A percentile compares a stretch with the other conserved stretches of the same genome.
Evolutionary conservation across 208 protist genomes (phyloP).

Genomic region (Trypanosomatidae sp.): DNA sequence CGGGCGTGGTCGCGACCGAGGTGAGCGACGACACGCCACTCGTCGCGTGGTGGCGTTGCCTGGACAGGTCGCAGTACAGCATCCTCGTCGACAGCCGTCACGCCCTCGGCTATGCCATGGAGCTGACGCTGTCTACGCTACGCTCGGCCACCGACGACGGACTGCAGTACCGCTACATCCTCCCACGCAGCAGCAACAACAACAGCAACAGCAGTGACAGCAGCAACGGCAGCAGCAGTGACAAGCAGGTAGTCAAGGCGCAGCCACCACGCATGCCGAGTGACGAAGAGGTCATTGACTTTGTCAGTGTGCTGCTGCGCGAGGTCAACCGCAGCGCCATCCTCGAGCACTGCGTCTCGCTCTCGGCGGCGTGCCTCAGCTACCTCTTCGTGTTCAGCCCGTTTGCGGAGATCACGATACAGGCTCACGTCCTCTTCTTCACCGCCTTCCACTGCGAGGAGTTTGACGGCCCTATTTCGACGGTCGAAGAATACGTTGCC

Average conservation of each 20-base stretch:
- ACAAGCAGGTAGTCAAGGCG: not conserved
- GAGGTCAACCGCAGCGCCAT: slow-evolving; percentile 73
- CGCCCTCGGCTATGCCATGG: slow-evolving; percentile 48
- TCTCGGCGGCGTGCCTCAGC: slow-evolving; percentile 72
- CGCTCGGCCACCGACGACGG: slow-evolving; percentile 48
- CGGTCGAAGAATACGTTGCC: slow-evolving; percentile 75
- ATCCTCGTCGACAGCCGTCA: slow-evolving; percentile 62
- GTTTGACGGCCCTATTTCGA: slow-evolving; percentile 61
- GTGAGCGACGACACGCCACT: slow-evolving; percentile 44
- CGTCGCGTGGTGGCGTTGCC: slow-evolving; percentile 73
- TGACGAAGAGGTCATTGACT: slow-evolving; percentile 51
- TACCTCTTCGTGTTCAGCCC: slow-evolving; percentile 72
- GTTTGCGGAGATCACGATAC: slow-evolving; percentile 37
- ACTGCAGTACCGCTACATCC: slow-evolving; percentile 54
- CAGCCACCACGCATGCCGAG: slow-evolving; percentile 16
- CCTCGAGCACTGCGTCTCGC: slow-evolving; percentile 52
- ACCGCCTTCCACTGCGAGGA: slow-evolving; percentile 68
- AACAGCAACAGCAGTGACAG: not conserved
- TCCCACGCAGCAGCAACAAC: slow-evolving; percentile 1
- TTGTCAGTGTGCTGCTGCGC: slow-evolving; percentile 56
- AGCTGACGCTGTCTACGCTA: slow-evolving; percentile 59
- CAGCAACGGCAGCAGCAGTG: not conserved
- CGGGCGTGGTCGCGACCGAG: slow-evolving; percentile 44
- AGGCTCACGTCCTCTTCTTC: slow-evolving; percentile 74
- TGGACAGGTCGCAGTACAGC: slow-evolving; percentile 43